These are phyloP conservation scores for Cutaneotrichosporon cavernicola DNA, from an alignment of 1,284 basidiomycete genomes.

Conservation along the genomic window DNA sequence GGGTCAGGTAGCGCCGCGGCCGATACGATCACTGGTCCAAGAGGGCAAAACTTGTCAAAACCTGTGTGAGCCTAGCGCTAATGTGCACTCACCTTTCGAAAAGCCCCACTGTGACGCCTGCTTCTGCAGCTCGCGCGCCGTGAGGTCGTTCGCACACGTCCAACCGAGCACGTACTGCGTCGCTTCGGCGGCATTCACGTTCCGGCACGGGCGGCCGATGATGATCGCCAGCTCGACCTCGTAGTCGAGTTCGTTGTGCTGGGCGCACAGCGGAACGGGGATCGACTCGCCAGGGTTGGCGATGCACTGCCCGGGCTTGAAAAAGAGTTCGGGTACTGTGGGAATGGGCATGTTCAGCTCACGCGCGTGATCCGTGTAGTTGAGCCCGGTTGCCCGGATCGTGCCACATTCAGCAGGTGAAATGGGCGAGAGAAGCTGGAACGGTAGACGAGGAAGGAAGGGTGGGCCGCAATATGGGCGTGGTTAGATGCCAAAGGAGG, in stretches of 20 bases:
- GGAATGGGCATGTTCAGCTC: constrained; percentile 28
- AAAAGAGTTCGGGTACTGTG: constrained; percentile 71
- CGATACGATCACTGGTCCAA: constrained; percentile 74
- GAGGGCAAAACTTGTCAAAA: constrained; percentile 55
- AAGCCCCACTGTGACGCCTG: constrained; percentile 69
- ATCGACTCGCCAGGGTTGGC: constrained; percentile 69
- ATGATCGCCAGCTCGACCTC: constrained; percentile 84
- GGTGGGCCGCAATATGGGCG: neutral
- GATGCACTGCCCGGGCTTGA: constrained; percentile 71
- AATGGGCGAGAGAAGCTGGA: constrained; percentile 43
- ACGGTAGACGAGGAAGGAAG: neutral
- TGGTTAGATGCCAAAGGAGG: neutral
- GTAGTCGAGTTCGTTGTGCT: constrained; percentile 75
- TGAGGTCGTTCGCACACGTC: constrained; percentile 76
- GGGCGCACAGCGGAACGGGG: constrained; percentile 66
- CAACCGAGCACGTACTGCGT: constrained; percentile 79
- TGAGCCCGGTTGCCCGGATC: constrained; percentile 41
- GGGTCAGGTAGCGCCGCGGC: constrained; percentile 66
- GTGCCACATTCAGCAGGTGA: constrained; percentile 31
- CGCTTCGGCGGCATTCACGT: constrained; percentile 72
- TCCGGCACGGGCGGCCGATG: constrained; percentile 73
- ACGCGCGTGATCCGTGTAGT: constrained; percentile 37
- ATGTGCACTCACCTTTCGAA: constrained; percentile 64
- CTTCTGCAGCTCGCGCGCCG: constrained; percentile 74
- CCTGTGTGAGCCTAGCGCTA: constrained; percentile 56